phyloP scores from a whole-genome alignment of 352 stramenopile genomes.

The Phytophthora citrophthora region DNA sequence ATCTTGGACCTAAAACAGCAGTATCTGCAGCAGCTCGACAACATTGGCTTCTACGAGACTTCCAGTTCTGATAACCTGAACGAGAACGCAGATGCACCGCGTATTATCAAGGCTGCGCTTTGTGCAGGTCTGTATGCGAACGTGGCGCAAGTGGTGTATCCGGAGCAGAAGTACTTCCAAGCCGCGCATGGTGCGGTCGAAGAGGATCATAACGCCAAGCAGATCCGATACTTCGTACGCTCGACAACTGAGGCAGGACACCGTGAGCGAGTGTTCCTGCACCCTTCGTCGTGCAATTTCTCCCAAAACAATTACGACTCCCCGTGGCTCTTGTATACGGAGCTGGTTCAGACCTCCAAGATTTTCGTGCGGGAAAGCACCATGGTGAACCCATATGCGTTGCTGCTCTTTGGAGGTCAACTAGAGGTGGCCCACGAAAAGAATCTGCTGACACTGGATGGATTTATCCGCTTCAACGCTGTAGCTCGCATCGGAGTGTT shows the following conservation, averaged over 20 bases:
- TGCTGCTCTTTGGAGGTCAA: constrained; percentile 98
- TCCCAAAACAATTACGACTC: constrained; percentile 93
- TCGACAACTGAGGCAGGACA: constrained; percentile 15
- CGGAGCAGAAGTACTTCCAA: constrained; percentile 95
- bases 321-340: constrained; percentile 96
- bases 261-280: constrained; percentile 95
- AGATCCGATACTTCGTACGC: constrained; percentile 94
- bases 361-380: constrained; percentile 97
- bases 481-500: constrained; percentile 95
- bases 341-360: constrained; percentile 97
- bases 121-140: constrained; percentile 87
- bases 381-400: constrained; percentile 96
- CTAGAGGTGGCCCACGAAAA: constrained; percentile 93
- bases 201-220: constrained; percentile 92
- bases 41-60: constrained; percentile 81
- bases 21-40: constrained; percentile 80
- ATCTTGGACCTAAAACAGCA: constrained; percentile 93
- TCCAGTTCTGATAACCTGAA: constrained; percentile 53
- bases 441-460: constrained; percentile 81
- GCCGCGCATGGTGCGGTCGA: constrained; percentile 90
- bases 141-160: constrained; percentile 88
- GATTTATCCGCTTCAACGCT: constrained; percentile 95
- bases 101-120: constrained; percentile 91
- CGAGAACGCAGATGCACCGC: constrained; percentile 71
- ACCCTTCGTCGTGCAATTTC: constrained; percentile 94